phyloP scores from a whole-genome alignment of 768 basidiomycete genomes.

The Pisolithus microcarpus region DNA sequence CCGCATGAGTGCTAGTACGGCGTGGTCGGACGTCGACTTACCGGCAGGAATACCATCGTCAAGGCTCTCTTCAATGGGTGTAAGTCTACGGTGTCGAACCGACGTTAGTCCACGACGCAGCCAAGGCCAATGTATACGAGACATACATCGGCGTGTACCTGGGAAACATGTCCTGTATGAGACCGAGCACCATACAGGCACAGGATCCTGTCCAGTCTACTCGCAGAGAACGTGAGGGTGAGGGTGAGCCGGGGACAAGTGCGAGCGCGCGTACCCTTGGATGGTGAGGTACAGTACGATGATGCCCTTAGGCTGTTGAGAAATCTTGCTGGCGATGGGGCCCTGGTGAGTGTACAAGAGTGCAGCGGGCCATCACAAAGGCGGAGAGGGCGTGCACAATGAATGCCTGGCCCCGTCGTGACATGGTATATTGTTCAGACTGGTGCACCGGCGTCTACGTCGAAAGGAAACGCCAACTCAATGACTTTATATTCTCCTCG shows the following conservation, averaged over 20 bases:
- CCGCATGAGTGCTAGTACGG: not conserved
- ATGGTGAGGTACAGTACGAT: not conserved
- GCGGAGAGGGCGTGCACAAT: no score
- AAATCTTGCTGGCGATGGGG: no score
- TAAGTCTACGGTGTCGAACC: not conserved
- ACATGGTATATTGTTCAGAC: no score
- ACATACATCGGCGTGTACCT: not conserved
- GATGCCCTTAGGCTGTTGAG: no score
- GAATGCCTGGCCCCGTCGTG: no score
- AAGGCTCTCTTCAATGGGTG: not conserved
- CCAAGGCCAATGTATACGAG: not conserved
- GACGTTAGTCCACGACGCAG: not conserved
- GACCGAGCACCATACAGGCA: not conserved
- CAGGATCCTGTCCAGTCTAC: not conserved
- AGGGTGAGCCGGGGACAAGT: not conserved
- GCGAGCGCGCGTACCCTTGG: not conserved
- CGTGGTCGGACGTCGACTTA: not conserved
- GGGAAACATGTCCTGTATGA: not conserved
- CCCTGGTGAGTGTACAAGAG: no score
- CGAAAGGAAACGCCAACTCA: slow-evolving; percentile 15
- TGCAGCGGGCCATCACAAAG: no score
- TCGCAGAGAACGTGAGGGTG: not conserved
- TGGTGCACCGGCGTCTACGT: no score
- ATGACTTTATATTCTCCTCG: slow-evolving; percentile 56
- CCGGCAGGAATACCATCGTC: not conserved